Base-by-base conservation (phyloP, 2,329 filamentous ascomycete species). In the Myriosclerotinia duriaeana region DNA sequence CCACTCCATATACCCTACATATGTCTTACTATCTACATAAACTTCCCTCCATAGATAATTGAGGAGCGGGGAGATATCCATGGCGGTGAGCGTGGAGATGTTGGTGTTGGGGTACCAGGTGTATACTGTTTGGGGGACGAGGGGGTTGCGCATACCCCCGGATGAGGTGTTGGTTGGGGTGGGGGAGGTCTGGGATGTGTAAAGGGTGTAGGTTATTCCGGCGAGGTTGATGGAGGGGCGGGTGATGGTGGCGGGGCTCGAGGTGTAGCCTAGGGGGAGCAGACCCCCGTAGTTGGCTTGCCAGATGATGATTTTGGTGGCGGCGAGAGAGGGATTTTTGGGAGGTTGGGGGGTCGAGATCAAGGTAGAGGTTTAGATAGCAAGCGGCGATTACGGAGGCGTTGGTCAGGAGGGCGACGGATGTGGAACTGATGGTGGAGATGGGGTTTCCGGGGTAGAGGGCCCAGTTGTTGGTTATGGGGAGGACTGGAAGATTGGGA, bases 1-100 rank as follows among this genome's bases (percentile, higher is more conserved):
- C 64, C 64, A 65, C 30, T 60, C 54, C 14, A 65, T 42, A 30
- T n/a, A 48, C 5, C 64, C 64, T 1, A 65, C 46, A 46, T 53
- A 60, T 5, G 50, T n/a, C 2, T 53, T 46, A 11, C 64, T 60
- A 1, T 46, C 26, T 0, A 65, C 15, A 2, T 60, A 60, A 44
- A 60, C 46, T 22, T 65, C 34, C 20, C 64, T 34, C 54, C 64
- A 65, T 8, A 65, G 5, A 53, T 60, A 53, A 1, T 65, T 53
- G 2, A 60, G 46, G 11, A 65, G 22, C 5, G 54, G 46, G 7
- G 44, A 53, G 1, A 60, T 36, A 36, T 60, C 54, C 46, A 60
- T 52, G 17, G 64, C 64, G 1, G 54, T 53, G 5, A 52, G 22
- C 0, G 36, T 30, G 3, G 46, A n/a, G 11, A n/a, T 14, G 12